Evolutionary conservation across 805 yeast species (phyloP), one percentile per base, ranked within the genome.

Genomic region (Starmerella sp.): DNA sequence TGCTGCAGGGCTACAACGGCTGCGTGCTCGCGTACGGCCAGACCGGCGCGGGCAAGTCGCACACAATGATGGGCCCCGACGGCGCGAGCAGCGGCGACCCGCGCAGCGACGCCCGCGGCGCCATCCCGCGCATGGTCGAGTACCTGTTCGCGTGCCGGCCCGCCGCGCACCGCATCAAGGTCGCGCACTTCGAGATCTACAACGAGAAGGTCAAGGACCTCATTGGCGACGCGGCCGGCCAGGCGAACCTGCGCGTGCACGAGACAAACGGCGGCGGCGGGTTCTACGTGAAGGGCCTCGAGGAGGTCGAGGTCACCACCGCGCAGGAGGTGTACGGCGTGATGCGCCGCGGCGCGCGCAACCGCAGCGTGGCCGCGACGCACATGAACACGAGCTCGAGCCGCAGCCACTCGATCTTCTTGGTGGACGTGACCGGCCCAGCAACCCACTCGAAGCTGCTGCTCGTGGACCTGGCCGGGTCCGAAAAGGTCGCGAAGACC

Each of bases 381-480:
- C 74, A 76, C 53, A 82, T 84, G 86, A 86, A 86, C 67, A 71
- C 75, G 30, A 84, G 80, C 63, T 81, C 88, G 9, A 83, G 91
- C 5, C 74, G 95, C 59, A 83, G 95, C 0, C 96, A 88, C 67
- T 81, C 91, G 0, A 84, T 89, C 34, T 80, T 87, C 58, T 84
- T 83, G 53, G 73, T 90, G 5, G 77, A 77, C 51, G 70, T 89
- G 6, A 72, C 77, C n/a, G 91, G 63, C 75, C 77, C 61, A 57
- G 73, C 17, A 69, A 83, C 79, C 65, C 73, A 75, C 39, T 83
- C 89, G 5, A 80, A 78, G 56, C 72, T 88, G 57, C 84, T 82
- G 62, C 68, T 88, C 38, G 91, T 87, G 11, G 96, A 88, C 69
- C 73, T 88, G 59, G 95, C 95, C 0, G 95, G 96, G 6, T 82